Conservation (phyloP, 345 rosid genomes). For the Carallia brachiata region DNA sequence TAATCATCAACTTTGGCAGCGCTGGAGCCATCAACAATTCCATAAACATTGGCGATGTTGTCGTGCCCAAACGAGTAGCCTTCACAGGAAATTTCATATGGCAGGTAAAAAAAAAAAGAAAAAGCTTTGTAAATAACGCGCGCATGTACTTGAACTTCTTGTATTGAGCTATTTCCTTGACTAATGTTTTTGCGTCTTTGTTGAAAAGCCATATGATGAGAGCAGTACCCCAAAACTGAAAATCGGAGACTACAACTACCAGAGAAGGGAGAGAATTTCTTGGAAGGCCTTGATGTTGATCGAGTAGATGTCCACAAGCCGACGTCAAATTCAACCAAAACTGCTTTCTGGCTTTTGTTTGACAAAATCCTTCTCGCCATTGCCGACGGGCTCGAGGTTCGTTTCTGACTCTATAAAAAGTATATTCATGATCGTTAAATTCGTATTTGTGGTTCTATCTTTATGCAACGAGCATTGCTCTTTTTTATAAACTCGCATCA, state of each 20-base stretch:
- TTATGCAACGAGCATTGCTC: no score
- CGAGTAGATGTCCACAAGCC: not conserved
- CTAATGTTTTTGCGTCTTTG: no score
- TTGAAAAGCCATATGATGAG: no score
- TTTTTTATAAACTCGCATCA: no score
- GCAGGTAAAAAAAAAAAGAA: not conserved
- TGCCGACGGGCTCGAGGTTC: conserved; percentile 1
- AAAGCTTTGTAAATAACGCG: no score
- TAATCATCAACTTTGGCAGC: conserved; percentile 12
- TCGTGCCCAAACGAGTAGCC: conserved; percentile 6
- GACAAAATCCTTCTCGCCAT: not conserved
- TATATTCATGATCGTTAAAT: no score
- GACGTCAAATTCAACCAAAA: not conserved
- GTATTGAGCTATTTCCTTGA: no score
- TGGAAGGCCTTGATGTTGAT: not conserved
- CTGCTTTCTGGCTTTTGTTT: conserved; percentile 3
- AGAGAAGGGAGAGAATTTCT: not conserved
- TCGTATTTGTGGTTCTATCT: no score
- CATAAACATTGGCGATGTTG: conserved; percentile 8
- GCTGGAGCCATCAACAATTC: conserved; percentile 15
- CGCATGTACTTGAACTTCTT: no score
- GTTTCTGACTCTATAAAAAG: no score
- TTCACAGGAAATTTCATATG: conserved; percentile 11
- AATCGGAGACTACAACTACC: conserved; percentile 11
- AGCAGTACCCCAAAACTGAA: not conserved